Evolutionary conservation across 1,284 basidiomycete genomes (phyloP).

Genomic region (Sporisorium exsertum): DNA sequence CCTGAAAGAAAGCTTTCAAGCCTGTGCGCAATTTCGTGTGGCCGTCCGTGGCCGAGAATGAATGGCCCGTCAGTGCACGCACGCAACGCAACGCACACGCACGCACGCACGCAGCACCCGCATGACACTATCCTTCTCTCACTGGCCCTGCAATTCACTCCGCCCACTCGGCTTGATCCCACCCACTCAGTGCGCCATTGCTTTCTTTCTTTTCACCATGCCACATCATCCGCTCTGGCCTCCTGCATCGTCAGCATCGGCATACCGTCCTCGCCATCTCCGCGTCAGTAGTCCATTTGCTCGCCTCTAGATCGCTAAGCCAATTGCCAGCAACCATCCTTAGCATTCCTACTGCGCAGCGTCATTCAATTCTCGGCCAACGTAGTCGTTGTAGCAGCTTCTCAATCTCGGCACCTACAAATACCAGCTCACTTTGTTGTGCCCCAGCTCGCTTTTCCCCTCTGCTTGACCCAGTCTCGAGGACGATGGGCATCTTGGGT

Average conservation of each 20-base stretch:
- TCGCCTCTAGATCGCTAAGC: no score
- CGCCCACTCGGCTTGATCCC: neutral
- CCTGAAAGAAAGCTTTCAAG: neutral
- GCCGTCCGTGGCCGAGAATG: neutral
- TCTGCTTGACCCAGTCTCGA: no score
- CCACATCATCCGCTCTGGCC: neutral
- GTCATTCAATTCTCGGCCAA: neutral
- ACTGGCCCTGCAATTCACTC: neutral
- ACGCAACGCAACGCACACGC: neutral
- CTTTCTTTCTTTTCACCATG: neutral
- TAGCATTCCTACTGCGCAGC: neutral
- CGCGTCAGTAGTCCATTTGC: no score
- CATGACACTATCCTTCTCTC: neutral
- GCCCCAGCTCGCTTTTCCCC: neutral
- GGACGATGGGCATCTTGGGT: conserved; percentile 45
- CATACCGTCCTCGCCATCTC: neutral
- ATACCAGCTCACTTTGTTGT: neutral
- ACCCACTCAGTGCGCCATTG: neutral
- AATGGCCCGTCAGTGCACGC: neutral
- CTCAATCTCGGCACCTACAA: neutral
- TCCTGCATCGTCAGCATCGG: neutral
- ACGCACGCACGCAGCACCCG: conserved; percentile 19
- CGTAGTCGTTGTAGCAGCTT: neutral
- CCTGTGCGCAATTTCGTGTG: neutral
- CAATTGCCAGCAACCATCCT: no score